Percentiles rank a stretch among this genome's conserved stretches.
These are phyloP conservation scores for Coccomyxa sp. DNA, from an alignment of 139 green algal genomes.

Conservation along the genomic window DNA sequence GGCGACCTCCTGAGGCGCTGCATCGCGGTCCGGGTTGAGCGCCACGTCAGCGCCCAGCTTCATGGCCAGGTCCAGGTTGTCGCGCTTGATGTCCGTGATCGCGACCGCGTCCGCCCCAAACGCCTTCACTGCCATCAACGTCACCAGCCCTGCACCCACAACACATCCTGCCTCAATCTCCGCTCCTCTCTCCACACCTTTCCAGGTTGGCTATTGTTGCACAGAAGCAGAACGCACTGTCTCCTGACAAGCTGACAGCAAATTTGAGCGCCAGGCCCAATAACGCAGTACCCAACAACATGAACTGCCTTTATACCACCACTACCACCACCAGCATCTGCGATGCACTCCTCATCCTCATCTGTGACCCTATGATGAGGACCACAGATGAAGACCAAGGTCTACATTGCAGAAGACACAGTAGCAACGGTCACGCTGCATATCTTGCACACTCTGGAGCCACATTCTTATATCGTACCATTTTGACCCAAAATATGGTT, in stretches of 20 bases:
- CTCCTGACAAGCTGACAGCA: background rate
- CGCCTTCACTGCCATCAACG: conserved; percentile 37
- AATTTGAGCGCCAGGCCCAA: background rate
- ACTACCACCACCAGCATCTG: no score
- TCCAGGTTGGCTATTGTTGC: background rate
- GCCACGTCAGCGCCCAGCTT: conserved; percentile 21
- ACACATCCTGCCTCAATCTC: background rate
- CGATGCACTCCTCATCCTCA: no score
- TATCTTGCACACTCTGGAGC: no score
- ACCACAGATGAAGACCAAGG: no score
- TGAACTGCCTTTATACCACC: no score
- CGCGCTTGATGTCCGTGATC: conserved; percentile 29
- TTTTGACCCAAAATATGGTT: no score
- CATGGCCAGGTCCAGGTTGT: conserved; percentile 22
- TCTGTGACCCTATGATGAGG: no score
- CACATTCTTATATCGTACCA: no score
- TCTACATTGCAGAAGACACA: no score
- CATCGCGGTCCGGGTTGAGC: conserved; percentile 1
- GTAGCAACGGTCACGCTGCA: no score
- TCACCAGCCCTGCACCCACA: conserved; percentile 40
- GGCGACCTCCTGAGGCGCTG: conserved; percentile 15
- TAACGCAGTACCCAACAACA: background rate
- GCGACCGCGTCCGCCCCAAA: conserved; percentile 45
- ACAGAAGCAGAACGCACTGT: no score
- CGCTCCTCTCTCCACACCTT: background rate